Evolutionary conservation across 352 stramenopile genomes (phyloP), one percentile per base, ranked within the genome.

Genomic region (Pythium insidiosum): DNA sequence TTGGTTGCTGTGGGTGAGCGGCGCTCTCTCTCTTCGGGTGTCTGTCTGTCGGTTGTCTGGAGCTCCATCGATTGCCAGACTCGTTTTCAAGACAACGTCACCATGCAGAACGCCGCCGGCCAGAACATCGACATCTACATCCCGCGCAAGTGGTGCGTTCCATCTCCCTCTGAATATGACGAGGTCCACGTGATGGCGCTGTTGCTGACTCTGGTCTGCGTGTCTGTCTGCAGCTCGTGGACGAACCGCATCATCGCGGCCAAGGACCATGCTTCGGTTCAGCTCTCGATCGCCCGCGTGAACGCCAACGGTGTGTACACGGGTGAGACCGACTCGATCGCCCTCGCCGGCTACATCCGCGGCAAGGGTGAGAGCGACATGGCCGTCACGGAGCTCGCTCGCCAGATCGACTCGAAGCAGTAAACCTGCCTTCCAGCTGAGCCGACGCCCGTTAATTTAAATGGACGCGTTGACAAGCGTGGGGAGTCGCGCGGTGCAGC

Each of bases 71-170:
- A n/a, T n/a, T n/a, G n/a, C n/a, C n/a, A n/a, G n/a, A n/a, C n/a
- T n/a, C n/a, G n/a, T n/a, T n/a, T n/a, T 73, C 66, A 70, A 74
- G 65, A 38, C 33, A 50, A 73, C 63, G 61, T 63, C 63, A 96
- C 68, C 58, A 98, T 98, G 95, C 94, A 98, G 79, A 98, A 98
- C 94, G 94, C 98, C 68, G 65, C 68, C 61, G 95, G 95, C 76
- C 76, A 98, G 62, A 97, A 95, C 69, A 96, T 98, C 46, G 95
- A 98, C 61, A 95, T 98, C 61, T 98, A 98, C 78, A 96, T 98
- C 74, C 95, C 95, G 53, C 85, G 95, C 74, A 98, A 98, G 73
- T 98, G 95, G 80, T 92, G 56, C 54, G 78, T 78, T 20, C 3
- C 3, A 20, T 16, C 6, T 20, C 4, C 11, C n/a, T 16, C 7